Evolutionary conservation across 2,329 filamentous ascomycete species (phyloP).

Genomic region (Colletotrichum tropicale): DNA sequence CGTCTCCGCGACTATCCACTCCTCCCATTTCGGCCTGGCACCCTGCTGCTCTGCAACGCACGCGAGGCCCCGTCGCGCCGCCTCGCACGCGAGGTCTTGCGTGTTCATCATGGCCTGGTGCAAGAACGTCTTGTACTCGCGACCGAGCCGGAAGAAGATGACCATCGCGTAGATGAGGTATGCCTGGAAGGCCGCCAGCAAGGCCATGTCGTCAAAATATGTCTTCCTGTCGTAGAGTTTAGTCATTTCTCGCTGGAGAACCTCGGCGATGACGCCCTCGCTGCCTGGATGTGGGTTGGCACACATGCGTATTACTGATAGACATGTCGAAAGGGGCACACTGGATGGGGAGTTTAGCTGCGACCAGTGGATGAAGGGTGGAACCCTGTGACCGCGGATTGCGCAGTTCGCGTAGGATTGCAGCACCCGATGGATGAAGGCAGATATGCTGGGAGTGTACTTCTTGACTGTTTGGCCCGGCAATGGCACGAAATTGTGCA

Average conservation of each 20-base stretch:
- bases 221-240: conserved; percentile 33
- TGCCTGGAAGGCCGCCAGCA: conserved; percentile 54
- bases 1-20: conserved; percentile 57
- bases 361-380: conserved; percentile 48
- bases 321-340: conserved; percentile 42
- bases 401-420: conserved; percentile 46
- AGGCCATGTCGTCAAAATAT: conserved; percentile 27
- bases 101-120: conserved; percentile 52
- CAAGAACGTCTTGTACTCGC: conserved; percentile 31
- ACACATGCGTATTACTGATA: conserved; percentile 45
- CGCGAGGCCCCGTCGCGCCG: conserved; percentile 43
- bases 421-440: conserved; percentile 45
- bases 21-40: conserved; percentile 51
- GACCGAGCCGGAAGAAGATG: conserved; percentile 44
- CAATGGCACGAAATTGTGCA: conserved; percentile 49
- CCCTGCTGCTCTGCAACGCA: conserved; percentile 44
- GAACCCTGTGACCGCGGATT: conserved; percentile 38
- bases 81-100: conserved; percentile 51
- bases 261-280: conserved; percentile 29
- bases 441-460: conserved; percentile 39
- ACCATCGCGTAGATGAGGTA: conserved; percentile 58
- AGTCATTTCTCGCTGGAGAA: conserved; percentile 48
- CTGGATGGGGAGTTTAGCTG: conserved; percentile 32
- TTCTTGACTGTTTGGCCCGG: conserved; percentile 46
- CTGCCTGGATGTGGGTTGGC: conserved; percentile 37